Percentiles rank a stretch among this genome's conserved stretches.
Conservation (phyloP, 345 rosid genomes). For the Sapria himalayana region DNA sequence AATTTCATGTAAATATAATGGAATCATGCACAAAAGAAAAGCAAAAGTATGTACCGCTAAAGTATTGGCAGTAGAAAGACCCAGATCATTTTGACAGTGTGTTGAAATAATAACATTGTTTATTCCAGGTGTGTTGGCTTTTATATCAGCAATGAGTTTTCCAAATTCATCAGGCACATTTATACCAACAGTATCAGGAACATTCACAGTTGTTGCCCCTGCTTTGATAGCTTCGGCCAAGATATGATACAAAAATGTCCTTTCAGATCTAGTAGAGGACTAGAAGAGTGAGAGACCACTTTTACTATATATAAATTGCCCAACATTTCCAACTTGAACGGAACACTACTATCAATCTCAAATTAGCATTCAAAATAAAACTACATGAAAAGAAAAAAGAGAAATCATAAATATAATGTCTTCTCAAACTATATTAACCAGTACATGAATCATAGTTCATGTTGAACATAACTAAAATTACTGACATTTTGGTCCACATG, state of each 20-base stretch:
- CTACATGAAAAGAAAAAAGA: not conserved
- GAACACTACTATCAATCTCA: no score
- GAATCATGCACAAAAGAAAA: not conserved
- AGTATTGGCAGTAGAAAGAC: slow-evolving; percentile 94
- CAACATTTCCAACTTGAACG: no score
- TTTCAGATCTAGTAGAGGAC: slow-evolving; percentile 42
- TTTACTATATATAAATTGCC: no score
- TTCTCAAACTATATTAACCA: no score
- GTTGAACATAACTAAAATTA: no score
- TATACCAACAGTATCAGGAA: slow-evolving; percentile 93
- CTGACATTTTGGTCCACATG: no score
- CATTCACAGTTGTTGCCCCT: slow-evolving; percentile 86
- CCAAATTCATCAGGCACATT: slow-evolving; percentile 68
- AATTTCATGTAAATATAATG: slow-evolving; percentile 1
- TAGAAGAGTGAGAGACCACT: not conserved
- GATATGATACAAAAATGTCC: slow-evolving; percentile 54
- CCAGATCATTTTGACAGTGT: slow-evolving; percentile 98
- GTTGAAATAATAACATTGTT: slow-evolving; percentile 76
- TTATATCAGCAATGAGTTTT: slow-evolving; percentile 63
- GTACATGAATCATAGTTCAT: no score
- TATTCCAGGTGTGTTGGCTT: slow-evolving; percentile 75
- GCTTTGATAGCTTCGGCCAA: slow-evolving; percentile 88
- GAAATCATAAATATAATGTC: no score
- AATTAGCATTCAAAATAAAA: no score
- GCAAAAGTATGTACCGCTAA: slow-evolving; percentile 38